These are phyloP conservation scores for Brassica cretica DNA, from an alignment of 345 rosid genomes.

Conservation along the genomic window DNA sequence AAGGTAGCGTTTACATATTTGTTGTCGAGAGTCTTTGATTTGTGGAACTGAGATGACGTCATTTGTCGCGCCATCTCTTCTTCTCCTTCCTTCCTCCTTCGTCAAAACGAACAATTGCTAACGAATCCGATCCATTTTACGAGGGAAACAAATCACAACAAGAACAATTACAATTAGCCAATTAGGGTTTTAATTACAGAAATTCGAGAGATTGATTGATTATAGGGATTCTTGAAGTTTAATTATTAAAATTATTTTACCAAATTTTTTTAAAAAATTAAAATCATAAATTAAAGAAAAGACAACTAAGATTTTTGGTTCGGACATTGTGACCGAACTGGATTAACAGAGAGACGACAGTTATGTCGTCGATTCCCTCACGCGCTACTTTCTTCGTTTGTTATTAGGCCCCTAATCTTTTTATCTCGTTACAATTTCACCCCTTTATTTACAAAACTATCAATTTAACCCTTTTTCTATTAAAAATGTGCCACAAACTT, in stretches of 20 bases:
- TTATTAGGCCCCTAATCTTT: background rate
- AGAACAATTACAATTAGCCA: constrained; percentile 16
- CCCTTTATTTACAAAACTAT: background rate
- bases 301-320: background rate
- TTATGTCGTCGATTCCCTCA: background rate
- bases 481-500: too few relatives aligned
- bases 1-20: constrained; percentile 48
- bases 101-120: constrained; percentile 12
- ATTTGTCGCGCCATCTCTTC: constrained; percentile 42
- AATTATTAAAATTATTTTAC: background rate
- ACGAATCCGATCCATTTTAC: constrained; percentile 30
- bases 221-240: constrained; percentile 15
- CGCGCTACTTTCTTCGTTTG: constrained; percentile 10
- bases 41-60: constrained; percentile 65
- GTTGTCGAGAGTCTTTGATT: constrained; percentile 87
- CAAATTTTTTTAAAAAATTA: background rate
- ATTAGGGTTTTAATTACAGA: constrained; percentile 22
- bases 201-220: constrained; percentile 12
- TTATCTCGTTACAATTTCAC: background rate
- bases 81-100: background rate
- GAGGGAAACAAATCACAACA: constrained; percentile 24
- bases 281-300: background rate
- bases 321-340: background rate
- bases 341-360: background rate
- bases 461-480: background rate